Evolutionary conservation across 23 red algal species (phyloP).

Genomic region (Cyanidiococcus yangmingshanensis): DNA sequence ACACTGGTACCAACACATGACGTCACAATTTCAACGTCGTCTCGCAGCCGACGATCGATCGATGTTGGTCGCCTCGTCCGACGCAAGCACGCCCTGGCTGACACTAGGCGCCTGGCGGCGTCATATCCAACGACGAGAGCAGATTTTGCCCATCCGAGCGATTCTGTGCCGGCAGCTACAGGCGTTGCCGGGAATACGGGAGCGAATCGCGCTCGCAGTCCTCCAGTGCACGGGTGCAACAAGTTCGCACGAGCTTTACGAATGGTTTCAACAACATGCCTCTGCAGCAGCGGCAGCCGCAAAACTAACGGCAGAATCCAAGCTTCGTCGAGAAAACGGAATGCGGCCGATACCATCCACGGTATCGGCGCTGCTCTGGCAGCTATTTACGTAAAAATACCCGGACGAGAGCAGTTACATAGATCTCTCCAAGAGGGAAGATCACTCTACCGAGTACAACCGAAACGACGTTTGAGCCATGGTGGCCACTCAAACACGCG

Average conservation of each 20-base stretch:
- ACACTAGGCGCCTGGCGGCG: neutral
- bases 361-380: neutral
- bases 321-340: neutral
- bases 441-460: too few relatives aligned
- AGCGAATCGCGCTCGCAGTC: neutral
- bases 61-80: neutral
- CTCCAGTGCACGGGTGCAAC: neutral
- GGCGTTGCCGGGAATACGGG: neutral
- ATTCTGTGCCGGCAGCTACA: neutral
- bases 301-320: neutral
- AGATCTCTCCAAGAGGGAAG: too few relatives aligned
- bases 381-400: neutral
- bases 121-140: neutral
- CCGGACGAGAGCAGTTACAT: too few relatives aligned
- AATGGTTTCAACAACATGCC: neutral
- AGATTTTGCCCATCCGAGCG: neutral
- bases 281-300: neutral
- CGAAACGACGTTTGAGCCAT: too few relatives aligned
- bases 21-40: neutral
- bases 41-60: neutral
- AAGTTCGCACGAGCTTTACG: neutral
- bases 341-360: neutral
- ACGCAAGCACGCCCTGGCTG: neutral
- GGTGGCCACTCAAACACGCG: neutral
- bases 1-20: constrained; percentile 12